These are phyloP conservation scores for Cinchona pubescens DNA, from an alignment of 257 asterid genomes.

Conservation along the genomic window DNA sequence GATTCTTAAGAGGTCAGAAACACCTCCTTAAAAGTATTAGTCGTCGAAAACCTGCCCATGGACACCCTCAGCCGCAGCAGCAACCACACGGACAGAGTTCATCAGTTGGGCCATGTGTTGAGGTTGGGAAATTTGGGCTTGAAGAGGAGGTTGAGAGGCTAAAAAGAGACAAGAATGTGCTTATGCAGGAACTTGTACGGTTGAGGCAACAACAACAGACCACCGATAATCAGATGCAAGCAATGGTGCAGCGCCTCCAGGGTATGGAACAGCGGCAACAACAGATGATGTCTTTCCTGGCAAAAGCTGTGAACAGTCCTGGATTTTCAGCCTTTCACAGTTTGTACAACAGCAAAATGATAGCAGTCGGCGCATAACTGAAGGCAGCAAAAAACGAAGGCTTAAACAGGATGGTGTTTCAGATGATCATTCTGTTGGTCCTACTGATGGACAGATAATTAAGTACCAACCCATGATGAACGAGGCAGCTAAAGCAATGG, in stretches of 20 bases:
- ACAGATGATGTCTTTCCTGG: constrained; percentile 94
- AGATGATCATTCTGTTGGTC: constrained; percentile 37
- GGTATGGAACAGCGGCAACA: constrained; percentile 98
- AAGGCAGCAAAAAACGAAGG: constrained; percentile 83
- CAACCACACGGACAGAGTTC: constrained; percentile 60
- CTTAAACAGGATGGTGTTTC: constrained; percentile 59
- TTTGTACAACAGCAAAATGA: constrained; percentile 86
- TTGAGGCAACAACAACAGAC: constrained; percentile 89
- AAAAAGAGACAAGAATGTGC: constrained; percentile 85
- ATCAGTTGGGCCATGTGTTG: constrained; percentile 72
- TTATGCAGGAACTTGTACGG: constrained; percentile 90
- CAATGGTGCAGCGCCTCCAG: constrained; percentile 83
- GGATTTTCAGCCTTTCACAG: constrained; percentile 83
- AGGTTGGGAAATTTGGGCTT: constrained; percentile 90
- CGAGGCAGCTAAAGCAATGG: constrained; percentile 81
- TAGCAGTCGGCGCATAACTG: constrained; percentile 49
- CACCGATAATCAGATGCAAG: constrained; percentile 75
- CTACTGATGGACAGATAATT: constrained; percentile 72
- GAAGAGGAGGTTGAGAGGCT: constrained; percentile 93
- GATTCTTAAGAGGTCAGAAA: constrained; percentile 84
- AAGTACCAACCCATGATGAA: constrained; percentile 77
- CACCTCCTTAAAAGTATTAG: constrained; percentile 73
- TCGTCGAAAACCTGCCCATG: constrained; percentile 79
- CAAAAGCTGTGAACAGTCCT: constrained; percentile 95
- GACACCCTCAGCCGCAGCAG: constrained; percentile 65